These are phyloP conservation scores for Gossypium trilobum DNA, from an alignment of 441 rosid species.

Conservation along the genomic window DNA sequence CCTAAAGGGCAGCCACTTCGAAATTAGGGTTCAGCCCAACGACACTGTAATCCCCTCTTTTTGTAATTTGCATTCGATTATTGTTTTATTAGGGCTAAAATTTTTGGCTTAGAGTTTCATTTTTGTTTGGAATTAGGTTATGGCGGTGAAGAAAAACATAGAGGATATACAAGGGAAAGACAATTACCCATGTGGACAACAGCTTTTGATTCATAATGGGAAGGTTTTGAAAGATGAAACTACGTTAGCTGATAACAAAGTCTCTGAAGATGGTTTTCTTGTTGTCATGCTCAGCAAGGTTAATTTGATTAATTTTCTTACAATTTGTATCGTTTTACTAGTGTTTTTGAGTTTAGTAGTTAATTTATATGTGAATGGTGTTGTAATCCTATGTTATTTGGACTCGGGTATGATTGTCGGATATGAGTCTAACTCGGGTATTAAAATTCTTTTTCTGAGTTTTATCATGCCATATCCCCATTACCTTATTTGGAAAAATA, in stretches of 20 bases:
- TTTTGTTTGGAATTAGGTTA: slow-evolving; percentile 35
- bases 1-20: slow-evolving; percentile 89
- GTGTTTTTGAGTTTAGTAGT: background rate
- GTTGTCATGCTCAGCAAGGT: slow-evolving; percentile 99
- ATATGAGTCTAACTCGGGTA: too few relatives aligned
- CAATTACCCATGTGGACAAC: slow-evolving; percentile 92
- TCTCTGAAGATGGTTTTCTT: slow-evolving; percentile 86
- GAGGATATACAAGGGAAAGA: slow-evolving; percentile 95
- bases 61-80: background rate
- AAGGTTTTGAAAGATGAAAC: slow-evolving; percentile 97
- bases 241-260: slow-evolving; percentile 67
- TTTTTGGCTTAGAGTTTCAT: background rate
- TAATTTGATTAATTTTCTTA: background rate
- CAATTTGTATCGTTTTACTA: background rate
- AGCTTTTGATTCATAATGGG: slow-evolving; percentile 84
- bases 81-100: background rate
- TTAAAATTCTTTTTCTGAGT: too few relatives aligned
- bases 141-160: slow-evolving; percentile 95
- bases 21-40: slow-evolving; percentile 80
- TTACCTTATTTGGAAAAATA: too few relatives aligned
- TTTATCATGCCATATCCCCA: too few relatives aligned
- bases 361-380: background rate
- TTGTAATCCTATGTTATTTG: too few relatives aligned
- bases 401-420: too few relatives aligned
- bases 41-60: slow-evolving; percentile 54